Conservation (phyloP, 2,329 filamentous ascomycete genomes). For the Aspergillus pseudotamarii region DNA sequence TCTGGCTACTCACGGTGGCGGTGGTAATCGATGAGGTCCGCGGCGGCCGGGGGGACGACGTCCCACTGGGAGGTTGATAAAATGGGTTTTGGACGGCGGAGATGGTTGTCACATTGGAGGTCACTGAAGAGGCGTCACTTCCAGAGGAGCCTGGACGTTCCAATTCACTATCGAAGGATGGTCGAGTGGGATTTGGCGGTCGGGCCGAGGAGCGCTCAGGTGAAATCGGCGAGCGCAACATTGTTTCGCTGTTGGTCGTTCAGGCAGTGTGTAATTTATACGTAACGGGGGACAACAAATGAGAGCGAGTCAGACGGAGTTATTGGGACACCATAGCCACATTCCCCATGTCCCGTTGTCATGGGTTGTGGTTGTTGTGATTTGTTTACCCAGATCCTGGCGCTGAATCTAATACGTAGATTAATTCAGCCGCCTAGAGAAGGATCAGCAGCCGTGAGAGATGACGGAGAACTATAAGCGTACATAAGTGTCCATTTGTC, state of each 20-base stretch:
- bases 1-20: constrained; percentile 35
- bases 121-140: constrained; percentile 49
- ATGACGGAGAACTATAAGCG: constrained; percentile 2
- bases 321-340: background rate
- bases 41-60: constrained; percentile 29
- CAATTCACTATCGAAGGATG: constrained; percentile 36
- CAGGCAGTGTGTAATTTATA: constrained; percentile 6
- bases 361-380: background rate
- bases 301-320: background rate
- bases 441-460: background rate
- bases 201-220: constrained; percentile 26
- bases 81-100: constrained; percentile 38
- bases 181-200: constrained; percentile 22
- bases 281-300: constrained; percentile 1
- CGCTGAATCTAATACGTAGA: background rate
- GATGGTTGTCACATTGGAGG: constrained; percentile 48
- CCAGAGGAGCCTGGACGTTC: constrained; percentile 46
- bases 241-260: constrained; percentile 6
- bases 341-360: background rate
- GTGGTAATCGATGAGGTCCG: constrained; percentile 30
- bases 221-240: constrained; percentile 27
- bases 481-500: background rate
- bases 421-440: constrained; percentile 1
- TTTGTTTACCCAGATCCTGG: background rate
- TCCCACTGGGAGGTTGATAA: constrained; percentile 1